Conservation (phyloP, 495 filamentous ascomycete genomes). For the Lepidopterella palustris region DNA sequence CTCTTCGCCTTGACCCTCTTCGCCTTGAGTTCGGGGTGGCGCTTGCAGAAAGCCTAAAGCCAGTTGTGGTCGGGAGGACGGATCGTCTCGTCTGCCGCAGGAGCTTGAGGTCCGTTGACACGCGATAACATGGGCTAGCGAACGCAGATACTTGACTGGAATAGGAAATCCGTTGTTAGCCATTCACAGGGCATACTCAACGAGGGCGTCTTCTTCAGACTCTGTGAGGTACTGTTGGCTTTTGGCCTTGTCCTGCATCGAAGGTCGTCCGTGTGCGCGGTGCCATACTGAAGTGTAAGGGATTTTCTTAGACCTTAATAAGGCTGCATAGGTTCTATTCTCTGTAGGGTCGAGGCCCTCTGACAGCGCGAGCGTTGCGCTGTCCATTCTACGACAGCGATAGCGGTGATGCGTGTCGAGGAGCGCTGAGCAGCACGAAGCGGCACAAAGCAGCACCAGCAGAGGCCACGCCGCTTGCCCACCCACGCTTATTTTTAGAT, state of each 20-base stretch:
- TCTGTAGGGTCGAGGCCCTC: constrained; percentile 1
- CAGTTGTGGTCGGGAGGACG: constrained; percentile 16
- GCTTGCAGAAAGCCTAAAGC: constrained; percentile 23
- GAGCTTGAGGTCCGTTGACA: constrained; percentile 3
- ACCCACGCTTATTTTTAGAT: constrained; percentile 6
- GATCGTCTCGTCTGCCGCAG: constrained; percentile 1
- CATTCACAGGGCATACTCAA: constrained; percentile 4
- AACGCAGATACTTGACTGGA: constrained; percentile 10
- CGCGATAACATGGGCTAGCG: constrained; percentile 3
- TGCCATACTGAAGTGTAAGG: constrained; percentile 13
- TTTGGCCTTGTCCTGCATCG: constrained; percentile 13
- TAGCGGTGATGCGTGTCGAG: background rate
- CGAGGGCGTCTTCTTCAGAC: constrained; percentile 12
- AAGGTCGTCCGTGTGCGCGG: constrained; percentile 11
- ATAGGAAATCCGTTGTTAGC: constrained; percentile 9
- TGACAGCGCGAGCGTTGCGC: background rate
- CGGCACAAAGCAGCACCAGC: background rate
- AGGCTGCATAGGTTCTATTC: constrained; percentile 9
- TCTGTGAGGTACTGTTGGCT: constrained; percentile 16
- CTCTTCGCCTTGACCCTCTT: constrained; percentile 21
- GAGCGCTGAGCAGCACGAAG: constrained; percentile 1
- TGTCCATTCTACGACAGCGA: constrained; percentile 9
- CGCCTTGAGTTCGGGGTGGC: constrained; percentile 27
- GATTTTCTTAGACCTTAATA: constrained; percentile 7
- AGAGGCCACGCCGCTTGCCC: constrained; percentile 1